Base-by-base conservation (phyloP, 2,329 filamentous ascomycete genomes). In the Aurifilum marmelostoma region DNA sequence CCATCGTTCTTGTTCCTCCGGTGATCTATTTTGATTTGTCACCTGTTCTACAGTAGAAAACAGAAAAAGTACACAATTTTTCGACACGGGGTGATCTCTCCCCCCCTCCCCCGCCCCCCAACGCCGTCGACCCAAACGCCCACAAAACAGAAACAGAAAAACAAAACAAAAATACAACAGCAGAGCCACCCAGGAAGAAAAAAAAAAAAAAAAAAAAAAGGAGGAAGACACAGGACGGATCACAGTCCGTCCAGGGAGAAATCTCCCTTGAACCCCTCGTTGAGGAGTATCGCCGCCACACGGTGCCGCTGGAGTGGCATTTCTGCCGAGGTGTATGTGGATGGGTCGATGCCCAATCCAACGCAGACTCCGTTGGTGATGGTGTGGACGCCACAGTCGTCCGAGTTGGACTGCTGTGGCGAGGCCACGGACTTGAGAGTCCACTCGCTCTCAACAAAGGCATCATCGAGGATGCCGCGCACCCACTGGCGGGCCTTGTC, bases 351-450 rank as follows among this genome's bases (percentile, higher is more conserved):
- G 1, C 86, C 86, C 41, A 88, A 75, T 0, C 85, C 82, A 47
- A 89, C 74, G 67, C 88, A 91, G 62, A 93, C 85, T 21, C 87
- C 89, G 75, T 94, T 95, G 24, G 91, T 87, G 72, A 92, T 88
- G 18, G 90, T 87, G 76, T 93, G 92, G 3, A 93, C 87, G n/a
- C 92, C 92, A 73, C 92, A 94, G 76, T 94, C 92, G 75, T 86
- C 88, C 1, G 85, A 85, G 75, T 94, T 94, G 34, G 80, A 82
- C 77, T 94, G 92, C 2, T 72, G 74, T 0, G 87, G 84, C 47
- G 86, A 87, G 21, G 79, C 77, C 59, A 84, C 82, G n/a, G 79
- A 76, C 9, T 85, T 79, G 1, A 83, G 80, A 32, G 77, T 81
- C 92, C 92, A 94, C 54, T 92, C 89, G 1, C 80, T 79, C 18